Conservation (phyloP, 257 asterid species). For the Solanum clarkiae region DNA sequence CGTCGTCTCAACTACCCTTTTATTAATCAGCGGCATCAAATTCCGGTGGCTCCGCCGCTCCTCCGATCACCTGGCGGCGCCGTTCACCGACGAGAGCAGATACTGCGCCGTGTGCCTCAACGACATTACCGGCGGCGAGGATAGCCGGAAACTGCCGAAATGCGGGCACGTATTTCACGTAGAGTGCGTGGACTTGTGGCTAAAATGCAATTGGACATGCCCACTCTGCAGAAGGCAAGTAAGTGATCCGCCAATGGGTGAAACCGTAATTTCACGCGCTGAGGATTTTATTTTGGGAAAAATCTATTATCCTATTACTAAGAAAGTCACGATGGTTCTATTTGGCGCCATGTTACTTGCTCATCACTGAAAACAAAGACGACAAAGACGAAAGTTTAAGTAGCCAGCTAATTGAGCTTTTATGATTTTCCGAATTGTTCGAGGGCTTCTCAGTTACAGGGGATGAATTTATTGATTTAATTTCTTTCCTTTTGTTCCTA, state of each 20-base stretch:
- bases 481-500: too few species aligned
- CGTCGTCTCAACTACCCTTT: background rate
- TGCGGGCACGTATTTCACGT: slow-evolving; percentile 28
- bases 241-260: background rate
- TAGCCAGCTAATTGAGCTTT: too few species aligned
- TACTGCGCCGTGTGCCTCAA: slow-evolving; percentile 27
- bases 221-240: slow-evolving; percentile 28
- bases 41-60: background rate
- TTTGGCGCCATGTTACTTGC: background rate
- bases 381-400: too few species aligned
- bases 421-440: too few species aligned
- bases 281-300: background rate
- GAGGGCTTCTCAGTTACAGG: too few species aligned
- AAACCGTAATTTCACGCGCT: background rate
- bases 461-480: too few species aligned
- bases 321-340: background rate
- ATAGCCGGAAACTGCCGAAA: slow-evolving; percentile 15
- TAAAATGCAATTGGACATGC: slow-evolving; percentile 17
- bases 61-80: background rate
- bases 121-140: slow-evolving; percentile 19
- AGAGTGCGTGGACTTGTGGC: slow-evolving; percentile 25
- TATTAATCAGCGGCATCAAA: background rate
- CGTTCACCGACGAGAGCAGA: background rate
- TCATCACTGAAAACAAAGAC: background rate
- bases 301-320: background rate